A percentile compares a stretch with the other conserved stretches of the same genome.
These are phyloP conservation scores for Penicillium goetzii DNA, from an alignment of 495 filamentous ascomycete species.

Conservation along the genomic window DNA sequence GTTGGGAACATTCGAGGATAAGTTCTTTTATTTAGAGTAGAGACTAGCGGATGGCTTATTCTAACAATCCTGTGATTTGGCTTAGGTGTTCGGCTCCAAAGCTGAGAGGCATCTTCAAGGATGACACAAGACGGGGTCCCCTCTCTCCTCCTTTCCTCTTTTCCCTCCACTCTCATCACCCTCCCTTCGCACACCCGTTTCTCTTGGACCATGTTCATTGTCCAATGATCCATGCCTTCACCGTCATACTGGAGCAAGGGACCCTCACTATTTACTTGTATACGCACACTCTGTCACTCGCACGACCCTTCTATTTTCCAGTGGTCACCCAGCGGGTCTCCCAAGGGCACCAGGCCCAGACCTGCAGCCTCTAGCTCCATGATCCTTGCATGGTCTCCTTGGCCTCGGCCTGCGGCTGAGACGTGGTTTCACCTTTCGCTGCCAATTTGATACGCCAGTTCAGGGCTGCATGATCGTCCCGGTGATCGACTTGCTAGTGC, in stretches of 20 bases:
- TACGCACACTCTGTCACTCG: not conserved
- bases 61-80: not conserved
- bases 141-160: not conserved
- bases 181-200: not conserved
- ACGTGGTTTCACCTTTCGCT: conserved; percentile 13
- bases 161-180: not conserved
- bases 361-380: conserved; percentile 16
- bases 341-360: not conserved
- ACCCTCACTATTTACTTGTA: not conserved
- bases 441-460: conserved; percentile 2
- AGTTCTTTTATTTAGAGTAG: not conserved
- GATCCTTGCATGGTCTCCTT: conserved; percentile 33
- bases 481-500: conserved; percentile 3
- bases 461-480: conserved; percentile 4
- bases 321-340: not conserved
- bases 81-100: not conserved
- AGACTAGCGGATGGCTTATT: not conserved
- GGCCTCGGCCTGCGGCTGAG: conserved; percentile 22
- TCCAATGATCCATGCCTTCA: conserved; percentile 5
- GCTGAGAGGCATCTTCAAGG: too few relatives aligned
- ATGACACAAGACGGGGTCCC: not conserved
- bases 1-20: not conserved
- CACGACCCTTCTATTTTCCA: not conserved
- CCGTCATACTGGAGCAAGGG: conserved; percentile 5
- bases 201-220: not conserved